These are phyloP conservation scores for Nepenthes alata DNA, from an alignment of 179 eudicot genomes.

Conservation along the genomic window DNA sequence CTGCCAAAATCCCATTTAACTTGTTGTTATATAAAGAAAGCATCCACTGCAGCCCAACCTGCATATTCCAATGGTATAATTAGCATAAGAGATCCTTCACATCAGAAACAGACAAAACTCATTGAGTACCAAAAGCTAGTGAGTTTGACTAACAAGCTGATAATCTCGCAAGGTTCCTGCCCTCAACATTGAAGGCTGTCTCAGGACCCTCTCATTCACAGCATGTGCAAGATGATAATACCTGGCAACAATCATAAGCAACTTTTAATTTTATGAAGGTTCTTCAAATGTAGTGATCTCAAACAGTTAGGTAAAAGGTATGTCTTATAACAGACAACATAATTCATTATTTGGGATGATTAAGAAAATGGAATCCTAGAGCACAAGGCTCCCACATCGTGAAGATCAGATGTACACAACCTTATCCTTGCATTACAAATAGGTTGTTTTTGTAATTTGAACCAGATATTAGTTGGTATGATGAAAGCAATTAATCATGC, in stretches of 20 bases:
- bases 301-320: too few species aligned
- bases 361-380: too few species aligned
- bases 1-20: slow-evolving; percentile 95
- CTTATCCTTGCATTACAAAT: too few species aligned
- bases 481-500: too few species aligned
- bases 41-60: slow-evolving; percentile 99
- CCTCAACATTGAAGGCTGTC: slow-evolving; percentile 90
- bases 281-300: background rate
- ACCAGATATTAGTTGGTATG: too few species aligned
- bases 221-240: slow-evolving; percentile 99
- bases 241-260: slow-evolving; percentile 32
- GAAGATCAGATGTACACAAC: too few species aligned
- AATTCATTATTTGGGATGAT: too few species aligned
- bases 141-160: slow-evolving; percentile 71
- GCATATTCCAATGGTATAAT: slow-evolving; percentile 14
- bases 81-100: slow-evolving; percentile 9
- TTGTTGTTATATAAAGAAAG: slow-evolving; percentile 95
- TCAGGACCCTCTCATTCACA: slow-evolving; percentile 77
- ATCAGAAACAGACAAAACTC: slow-evolving; percentile 7
- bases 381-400: too few species aligned
- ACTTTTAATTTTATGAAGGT: slow-evolving; percentile 4
- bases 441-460: too few species aligned
- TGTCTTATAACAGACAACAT: too few species aligned
- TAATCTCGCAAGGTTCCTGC: slow-evolving; percentile 92
- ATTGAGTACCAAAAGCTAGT: slow-evolving; percentile 1